Evolutionary conservation across 2,329 filamentous ascomycete species (phyloP), one percentile per base, ranked within the genome.

Genomic region (Aspergillus vadensis): DNA sequence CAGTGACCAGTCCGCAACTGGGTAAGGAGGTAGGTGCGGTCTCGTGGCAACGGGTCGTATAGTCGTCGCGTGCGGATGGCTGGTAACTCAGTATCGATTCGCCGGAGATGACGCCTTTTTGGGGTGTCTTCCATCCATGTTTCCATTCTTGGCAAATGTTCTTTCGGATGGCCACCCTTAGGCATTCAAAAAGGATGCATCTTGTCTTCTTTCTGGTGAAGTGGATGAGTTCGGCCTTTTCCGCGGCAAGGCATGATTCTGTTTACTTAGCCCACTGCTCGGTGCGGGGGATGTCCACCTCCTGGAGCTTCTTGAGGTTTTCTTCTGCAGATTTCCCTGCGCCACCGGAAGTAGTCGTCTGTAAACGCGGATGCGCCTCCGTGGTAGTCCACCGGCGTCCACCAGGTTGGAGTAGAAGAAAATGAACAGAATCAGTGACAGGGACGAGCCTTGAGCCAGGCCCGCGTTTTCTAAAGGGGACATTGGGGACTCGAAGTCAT

Each of bases 391-490:
- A 69, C 63, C 0, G 61, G 57, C 39, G 38, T 78, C 63, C 3
- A 78, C 72, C 10, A 77, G 68, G 49, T 77, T 70, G 27, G 69
- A 69, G 55, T 78, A 77, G 60, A 74, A 77, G 66, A 76, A 74
- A 10, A 73, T 66, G 58, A 75, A 78, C 4, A 76, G 61, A 10
- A 75, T 71, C 1, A 68, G 73, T 0, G 73, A 79, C 0, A 79
- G 60, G 1, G 69, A 72, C 0, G 72, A 78, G 1, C 65, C 67
- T 50, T 70, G 60, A 10, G 64, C 63, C 2, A 69, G 64, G 17
- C 62, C 64, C 4, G 65, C 53, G 12, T 69, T 61, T 7, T 53
- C 47, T 10, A 64, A 58, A 0, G 36, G 44, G 0, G 25, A 9
- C 1, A n/a, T 15, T 43, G 63, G 53, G 4, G 61, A 60, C 17